Base-by-base conservation (phyloP, 495 filamentous ascomycete species). In the Bryoglossum gracile region DNA sequence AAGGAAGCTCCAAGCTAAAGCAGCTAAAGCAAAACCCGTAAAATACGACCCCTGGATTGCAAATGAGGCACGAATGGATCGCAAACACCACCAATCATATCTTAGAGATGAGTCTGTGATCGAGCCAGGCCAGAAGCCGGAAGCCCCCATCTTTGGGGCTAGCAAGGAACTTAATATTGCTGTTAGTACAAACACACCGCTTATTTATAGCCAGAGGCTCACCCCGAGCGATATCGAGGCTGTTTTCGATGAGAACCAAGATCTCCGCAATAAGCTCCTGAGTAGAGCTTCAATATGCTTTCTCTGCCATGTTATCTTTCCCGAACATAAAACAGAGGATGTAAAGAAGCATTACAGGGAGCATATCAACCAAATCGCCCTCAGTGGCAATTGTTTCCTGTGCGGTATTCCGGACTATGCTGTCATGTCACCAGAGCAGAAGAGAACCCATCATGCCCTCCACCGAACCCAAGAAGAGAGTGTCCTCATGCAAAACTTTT, bases 81-180 rank as follows among this genome's bases (percentile, higher is more conserved):
- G 21, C 1, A 25, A 50, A 1, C 46, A 56, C 9, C 44, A 34
- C 13, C 8, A 38, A n/a, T 53, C 53, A 3, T 60, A 44, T 11
- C 4, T 39, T 8, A 32, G 25, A 11, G 46, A 50, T 35, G 50
- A 52, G 17, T 54, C 53, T 11, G 57, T 54, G 6, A 46, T 60
- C 21, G 53, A 56, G 32, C 56, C 53, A 14, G 55, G 55, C 22
- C 46, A 45, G 14, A 33, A 42, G n/a, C 55, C 53, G 6, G 56
- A 16, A 2, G 17, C 48, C 23, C 56, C 52, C 35, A 23, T 51
- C 10, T 62, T 32, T 33, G 56, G 52, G 4, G 22, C 48, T 9
- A 37, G 22, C 5, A 35, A 35, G 17, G 49, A 62, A 22, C 26
- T 30, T 5, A 6, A 13, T 30, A 25, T 51, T 19, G 22, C 33